Evolutionary conservation across 2,329 filamentous ascomycete genomes (phyloP).

Genomic region (Ciborinia camelliae): DNA sequence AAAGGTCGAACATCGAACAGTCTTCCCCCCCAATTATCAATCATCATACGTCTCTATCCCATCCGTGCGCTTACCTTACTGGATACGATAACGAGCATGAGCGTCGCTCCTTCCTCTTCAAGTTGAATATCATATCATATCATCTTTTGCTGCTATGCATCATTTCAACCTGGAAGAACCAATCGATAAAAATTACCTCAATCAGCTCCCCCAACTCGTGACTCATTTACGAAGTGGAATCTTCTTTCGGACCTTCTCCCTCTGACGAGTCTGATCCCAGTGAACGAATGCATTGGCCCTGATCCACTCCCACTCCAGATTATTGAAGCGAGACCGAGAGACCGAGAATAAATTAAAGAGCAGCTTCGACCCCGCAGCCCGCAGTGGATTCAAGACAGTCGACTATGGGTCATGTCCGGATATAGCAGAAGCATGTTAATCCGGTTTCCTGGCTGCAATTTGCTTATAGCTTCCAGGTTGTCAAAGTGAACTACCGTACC

Average conservation of each 20-base stretch:
- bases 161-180: no score
- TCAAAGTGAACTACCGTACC: background rate
- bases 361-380: background rate
- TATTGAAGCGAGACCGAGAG: background rate
- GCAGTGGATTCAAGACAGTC: background rate
- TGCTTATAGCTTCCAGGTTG: background rate
- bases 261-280: background rate
- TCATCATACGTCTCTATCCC: background rate
- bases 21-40: background rate
- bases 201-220: background rate
- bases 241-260: background rate
- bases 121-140: background rate
- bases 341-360: no score
- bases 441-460: background rate
- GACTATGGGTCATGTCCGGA: background rate
- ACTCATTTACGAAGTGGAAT: background rate
- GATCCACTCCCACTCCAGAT: background rate
- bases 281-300: background rate
- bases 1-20: background rate
- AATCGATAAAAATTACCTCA: background rate
- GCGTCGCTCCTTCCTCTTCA: background rate
- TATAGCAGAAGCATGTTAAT: background rate
- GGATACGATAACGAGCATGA: no score
- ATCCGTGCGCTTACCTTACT: no score
- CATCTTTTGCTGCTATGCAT: no score